Percentiles rank a stretch among this genome's conserved stretches.
Evolutionary conservation across 768 basidiomycete genomes (phyloP).

Genomic region (Mycena olivaceomarginata): DNA sequence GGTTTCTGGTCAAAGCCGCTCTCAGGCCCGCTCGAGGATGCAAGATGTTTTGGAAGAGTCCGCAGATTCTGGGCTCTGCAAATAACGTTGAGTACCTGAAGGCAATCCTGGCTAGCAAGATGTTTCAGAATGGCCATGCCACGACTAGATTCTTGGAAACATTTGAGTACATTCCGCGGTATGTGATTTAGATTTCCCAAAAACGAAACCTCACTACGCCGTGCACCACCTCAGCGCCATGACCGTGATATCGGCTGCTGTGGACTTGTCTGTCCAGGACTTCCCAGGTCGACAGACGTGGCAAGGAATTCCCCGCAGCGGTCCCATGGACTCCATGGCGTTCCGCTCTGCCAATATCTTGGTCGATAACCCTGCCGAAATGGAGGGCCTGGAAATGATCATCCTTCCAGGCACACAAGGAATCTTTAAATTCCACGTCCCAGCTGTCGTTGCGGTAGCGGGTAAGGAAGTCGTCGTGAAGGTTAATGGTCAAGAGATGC

Average conservation of each 20-base stretch:
- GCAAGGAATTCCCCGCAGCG: constrained; percentile 77
- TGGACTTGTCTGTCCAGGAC: constrained; percentile 77
- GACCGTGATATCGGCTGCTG: constrained; percentile 72
- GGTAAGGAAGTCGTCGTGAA: constrained; percentile 67
- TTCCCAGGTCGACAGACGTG: constrained; percentile 72
- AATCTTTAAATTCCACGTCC: constrained; percentile 69
- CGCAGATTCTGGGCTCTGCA: constrained; percentile 73
- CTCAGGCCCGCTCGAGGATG: constrained; percentile 67
- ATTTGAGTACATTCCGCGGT: constrained; percentile 66
- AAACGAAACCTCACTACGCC: neutral
- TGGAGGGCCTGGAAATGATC: constrained; percentile 75
- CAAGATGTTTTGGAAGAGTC: constrained; percentile 58
- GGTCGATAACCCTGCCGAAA: constrained; percentile 69
- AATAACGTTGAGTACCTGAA: constrained; percentile 75
- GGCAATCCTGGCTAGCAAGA: constrained; percentile 61
- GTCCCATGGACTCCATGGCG: constrained; percentile 78
- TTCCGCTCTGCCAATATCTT: constrained; percentile 76
- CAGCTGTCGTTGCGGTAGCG: constrained; percentile 72
- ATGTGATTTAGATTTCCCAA: constrained; percentile 33
- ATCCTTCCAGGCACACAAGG: constrained; percentile 65
- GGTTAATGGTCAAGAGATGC: constrained; percentile 59
- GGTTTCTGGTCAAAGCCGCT: constrained; percentile 66
- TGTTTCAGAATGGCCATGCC: constrained; percentile 64
- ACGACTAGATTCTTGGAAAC: constrained; percentile 70
- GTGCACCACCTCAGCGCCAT: constrained; percentile 59